Percentiles rank a stretch among this genome's conserved stretches.
These are phyloP conservation scores for Xylaria sp. DNA, from an alignment of 2,329 filamentous ascomycete genomes.

Conservation along the genomic window DNA sequence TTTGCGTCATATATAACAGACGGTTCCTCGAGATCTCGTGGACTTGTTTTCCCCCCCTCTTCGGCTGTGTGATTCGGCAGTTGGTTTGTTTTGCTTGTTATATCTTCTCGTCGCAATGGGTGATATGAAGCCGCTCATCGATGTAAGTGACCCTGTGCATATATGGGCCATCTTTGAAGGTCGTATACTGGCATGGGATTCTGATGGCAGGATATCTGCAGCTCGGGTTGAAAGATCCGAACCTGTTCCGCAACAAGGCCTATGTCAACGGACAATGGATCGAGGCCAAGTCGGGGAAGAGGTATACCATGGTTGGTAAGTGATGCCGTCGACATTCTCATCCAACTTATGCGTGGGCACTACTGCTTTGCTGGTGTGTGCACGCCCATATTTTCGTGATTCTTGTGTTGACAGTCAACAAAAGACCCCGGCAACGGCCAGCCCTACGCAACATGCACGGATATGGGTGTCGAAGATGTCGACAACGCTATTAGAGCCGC, in stretches of 20 bases:
- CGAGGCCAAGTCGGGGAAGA: conserved; percentile 50
- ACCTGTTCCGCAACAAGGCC: conserved; percentile 49
- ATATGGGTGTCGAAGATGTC: conserved; percentile 53
- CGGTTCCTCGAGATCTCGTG: no score
- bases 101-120: no score
- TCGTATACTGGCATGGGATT: neutral
- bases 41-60: no score
- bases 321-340: conserved; percentile 22
- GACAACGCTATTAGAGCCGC: conserved; percentile 54
- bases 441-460: conserved; percentile 38
- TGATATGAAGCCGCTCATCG: conserved; percentile 7
- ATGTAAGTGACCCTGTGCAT: conserved; percentile 10
- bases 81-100: no score
- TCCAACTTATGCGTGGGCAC: neutral
- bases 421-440: conserved; percentile 43
- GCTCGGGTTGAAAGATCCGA: conserved; percentile 46
- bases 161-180: neutral
- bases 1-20: no score
- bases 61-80: no score
- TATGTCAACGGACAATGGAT: conserved; percentile 52
- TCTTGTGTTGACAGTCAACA: neutral
- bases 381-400: neutral
- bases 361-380: neutral
- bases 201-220: conserved; percentile 1
- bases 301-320: conserved; percentile 51